Evolutionary conservation across 2,329 filamentous ascomycete species (phyloP).

Genomic region (Dactylonectria macrodidyma): DNA sequence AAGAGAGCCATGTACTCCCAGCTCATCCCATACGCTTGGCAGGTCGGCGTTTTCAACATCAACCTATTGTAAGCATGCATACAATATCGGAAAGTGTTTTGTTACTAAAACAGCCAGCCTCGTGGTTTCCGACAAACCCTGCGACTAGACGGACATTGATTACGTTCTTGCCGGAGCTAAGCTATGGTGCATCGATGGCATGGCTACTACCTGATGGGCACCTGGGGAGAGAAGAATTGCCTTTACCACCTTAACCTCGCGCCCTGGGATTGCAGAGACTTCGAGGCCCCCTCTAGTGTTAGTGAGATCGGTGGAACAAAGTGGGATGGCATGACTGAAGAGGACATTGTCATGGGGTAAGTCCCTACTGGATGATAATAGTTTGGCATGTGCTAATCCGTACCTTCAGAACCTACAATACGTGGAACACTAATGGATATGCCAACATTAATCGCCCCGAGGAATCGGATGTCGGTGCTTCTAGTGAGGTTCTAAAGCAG

Average conservation of each 20-base stretch:
- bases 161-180: conserved; percentile 1
- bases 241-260: conserved; percentile 3
- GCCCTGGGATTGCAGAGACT: conserved; percentile 11
- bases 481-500: not conserved
- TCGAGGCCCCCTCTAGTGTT: not conserved
- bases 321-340: conserved; percentile 7
- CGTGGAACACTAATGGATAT: too few species aligned
- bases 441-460: too few species aligned
- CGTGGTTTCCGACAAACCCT: too few species aligned
- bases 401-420: too few species aligned
- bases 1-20: conserved; percentile 11
- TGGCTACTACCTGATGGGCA: conserved; percentile 3
- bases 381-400: too few species aligned
- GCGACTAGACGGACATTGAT: too few species aligned
- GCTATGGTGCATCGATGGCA: conserved; percentile 1
- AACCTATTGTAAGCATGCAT: conserved; percentile 6
- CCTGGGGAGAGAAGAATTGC: not conserved
- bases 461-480: not conserved
- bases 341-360: conserved; percentile 7
- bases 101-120: too few species aligned
- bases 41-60: not conserved
- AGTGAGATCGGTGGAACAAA: conserved; percentile 4
- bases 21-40: conserved; percentile 19
- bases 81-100: too few species aligned
- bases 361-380: not conserved